Conservation (phyloP, 2,329 filamentous ascomycete species). For the Sarocladium oryzae region DNA sequence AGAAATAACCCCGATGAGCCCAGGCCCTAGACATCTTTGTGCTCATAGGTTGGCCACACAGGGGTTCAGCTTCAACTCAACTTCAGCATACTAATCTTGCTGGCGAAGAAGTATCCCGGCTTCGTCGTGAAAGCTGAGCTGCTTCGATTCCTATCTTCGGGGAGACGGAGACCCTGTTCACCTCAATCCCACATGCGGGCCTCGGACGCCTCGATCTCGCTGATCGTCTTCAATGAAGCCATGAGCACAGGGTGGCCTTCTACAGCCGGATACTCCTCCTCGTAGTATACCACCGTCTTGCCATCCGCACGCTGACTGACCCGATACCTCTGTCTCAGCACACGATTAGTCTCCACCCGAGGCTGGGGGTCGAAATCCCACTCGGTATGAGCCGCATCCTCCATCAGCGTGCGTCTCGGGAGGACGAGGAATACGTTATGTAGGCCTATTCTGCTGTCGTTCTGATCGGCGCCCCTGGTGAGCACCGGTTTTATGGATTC, state of each 20-base stretch:
- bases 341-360: not conserved
- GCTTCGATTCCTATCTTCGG: too few relatives aligned
- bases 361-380: too few relatives aligned
- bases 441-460: not conserved
- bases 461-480: not conserved
- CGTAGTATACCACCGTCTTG: not conserved
- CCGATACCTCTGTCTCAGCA: not conserved
- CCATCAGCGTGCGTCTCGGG: not conserved
- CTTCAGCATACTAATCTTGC: too few relatives aligned
- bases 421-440: not conserved
- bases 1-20: too few relatives aligned
- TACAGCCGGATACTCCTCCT: not conserved
- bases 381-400: too few relatives aligned
- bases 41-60: too few relatives aligned
- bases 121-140: too few relatives aligned
- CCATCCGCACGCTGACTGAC: not conserved
- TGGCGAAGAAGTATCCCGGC: too few relatives aligned
- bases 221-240: not conserved
- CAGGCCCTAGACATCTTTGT: too few relatives aligned
- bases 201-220: not conserved
- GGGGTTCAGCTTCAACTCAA: too few relatives aligned
- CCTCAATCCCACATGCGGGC: not conserved
- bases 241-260: not conserved
- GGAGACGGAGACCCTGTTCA: too few relatives aligned
- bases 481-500: not conserved